phyloP scores from a whole-genome alignment of 2,329 filamentous ascomycete genomes.

The Zalaria obscura region DNA sequence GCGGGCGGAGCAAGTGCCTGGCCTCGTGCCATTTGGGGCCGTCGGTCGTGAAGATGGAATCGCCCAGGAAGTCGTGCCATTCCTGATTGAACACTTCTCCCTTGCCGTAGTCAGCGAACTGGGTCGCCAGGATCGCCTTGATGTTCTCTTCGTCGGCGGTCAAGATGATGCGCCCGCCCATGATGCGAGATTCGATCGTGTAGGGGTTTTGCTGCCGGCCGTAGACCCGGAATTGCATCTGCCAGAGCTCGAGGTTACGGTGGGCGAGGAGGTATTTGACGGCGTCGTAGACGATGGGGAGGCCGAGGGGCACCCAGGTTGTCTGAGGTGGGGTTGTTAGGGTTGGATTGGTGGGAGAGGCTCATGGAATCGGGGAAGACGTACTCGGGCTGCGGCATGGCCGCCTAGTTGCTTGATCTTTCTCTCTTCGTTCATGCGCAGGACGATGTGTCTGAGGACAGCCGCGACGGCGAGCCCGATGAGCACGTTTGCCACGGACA shows the following conservation, averaged over 20 bases:
- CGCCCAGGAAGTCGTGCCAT: slow-evolving; percentile 62
- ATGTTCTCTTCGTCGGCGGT: slow-evolving; percentile 81
- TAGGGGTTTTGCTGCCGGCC: slow-evolving; percentile 26
- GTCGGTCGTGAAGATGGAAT: slow-evolving; percentile 60
- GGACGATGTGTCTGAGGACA: slow-evolving; percentile 4
- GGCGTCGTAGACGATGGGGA: slow-evolving; percentile 50
- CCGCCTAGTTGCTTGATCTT: slow-evolving; percentile 27
- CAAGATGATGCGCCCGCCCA: slow-evolving; percentile 50
- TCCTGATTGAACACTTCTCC: slow-evolving; percentile 59
- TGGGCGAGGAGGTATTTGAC: slow-evolving; percentile 34
- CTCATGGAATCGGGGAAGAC: too few relatives aligned
- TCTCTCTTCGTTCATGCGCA: slow-evolving; percentile 16
- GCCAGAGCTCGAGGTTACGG: slow-evolving; percentile 49
- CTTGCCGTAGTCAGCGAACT: slow-evolving; percentile 78
- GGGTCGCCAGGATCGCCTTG: slow-evolving; percentile 76
- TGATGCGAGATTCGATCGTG: slow-evolving; percentile 46
- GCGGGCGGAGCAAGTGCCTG: slow-evolving; percentile 69
- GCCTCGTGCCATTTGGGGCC: slow-evolving; percentile 65
- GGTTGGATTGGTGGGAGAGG: too few relatives aligned
- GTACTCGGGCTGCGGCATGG: slow-evolving; percentile 24
- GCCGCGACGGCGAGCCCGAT: too few relatives aligned
- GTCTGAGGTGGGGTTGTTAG: slow-evolving; percentile 1
- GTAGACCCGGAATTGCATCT: slow-evolving; percentile 31
- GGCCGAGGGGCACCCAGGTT: slow-evolving; percentile 32
- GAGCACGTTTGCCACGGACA: too few relatives aligned